Percentiles rank a stretch among this genome's conserved stretches.
Conservation (phyloP, 2,329 filamentous ascomycete genomes). For the Pseudogymnoascus sp. region DNA sequence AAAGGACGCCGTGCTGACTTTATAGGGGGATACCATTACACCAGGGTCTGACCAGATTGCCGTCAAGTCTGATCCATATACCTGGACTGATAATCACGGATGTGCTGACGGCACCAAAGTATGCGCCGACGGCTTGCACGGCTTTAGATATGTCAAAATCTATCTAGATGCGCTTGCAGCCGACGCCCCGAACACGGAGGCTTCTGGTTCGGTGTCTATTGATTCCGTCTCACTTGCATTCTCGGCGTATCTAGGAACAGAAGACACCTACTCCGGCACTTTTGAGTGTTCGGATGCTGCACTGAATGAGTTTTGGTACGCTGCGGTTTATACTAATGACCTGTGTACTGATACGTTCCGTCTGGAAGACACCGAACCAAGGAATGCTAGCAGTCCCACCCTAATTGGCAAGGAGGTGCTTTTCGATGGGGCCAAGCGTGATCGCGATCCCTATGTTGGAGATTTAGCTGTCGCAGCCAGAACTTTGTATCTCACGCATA, state of each 20-base stretch:
- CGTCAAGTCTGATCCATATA: constrained; percentile 33
- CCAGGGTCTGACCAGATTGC: constrained; percentile 43
- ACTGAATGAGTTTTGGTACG: constrained; percentile 45
- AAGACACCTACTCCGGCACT: constrained; percentile 41
- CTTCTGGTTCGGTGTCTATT: constrained; percentile 36
- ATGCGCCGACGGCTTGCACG: constrained; percentile 44
- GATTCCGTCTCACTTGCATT: constrained; percentile 34
- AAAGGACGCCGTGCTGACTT: constrained; percentile 7
- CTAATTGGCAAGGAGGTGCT: constrained; percentile 39
- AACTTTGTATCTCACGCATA: constrained; percentile 40
- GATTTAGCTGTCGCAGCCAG: constrained; percentile 41
- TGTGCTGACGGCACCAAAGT: constrained; percentile 36
- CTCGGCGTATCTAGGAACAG: constrained; percentile 38
- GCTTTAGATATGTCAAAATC: constrained; percentile 44
- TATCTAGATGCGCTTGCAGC: constrained; percentile 35
- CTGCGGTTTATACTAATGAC: constrained; percentile 44
- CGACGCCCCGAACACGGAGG: constrained; percentile 37
- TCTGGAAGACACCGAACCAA: constrained; percentile 40
- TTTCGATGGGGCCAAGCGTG: constrained; percentile 42
- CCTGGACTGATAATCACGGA: constrained; percentile 37
- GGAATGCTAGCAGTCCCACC: constrained; percentile 34
- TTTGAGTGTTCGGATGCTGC: constrained; percentile 43
- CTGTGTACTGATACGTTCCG: constrained; percentile 38
- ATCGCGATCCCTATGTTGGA: constrained; percentile 45
- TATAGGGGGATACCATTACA: constrained; percentile 32